A percentile compares a stretch with the other conserved stretches of the same genome.
Evolutionary conservation across 176 grass and related monocot genomes (phyloP).

Genomic region (Oryza meridionalis): DNA sequence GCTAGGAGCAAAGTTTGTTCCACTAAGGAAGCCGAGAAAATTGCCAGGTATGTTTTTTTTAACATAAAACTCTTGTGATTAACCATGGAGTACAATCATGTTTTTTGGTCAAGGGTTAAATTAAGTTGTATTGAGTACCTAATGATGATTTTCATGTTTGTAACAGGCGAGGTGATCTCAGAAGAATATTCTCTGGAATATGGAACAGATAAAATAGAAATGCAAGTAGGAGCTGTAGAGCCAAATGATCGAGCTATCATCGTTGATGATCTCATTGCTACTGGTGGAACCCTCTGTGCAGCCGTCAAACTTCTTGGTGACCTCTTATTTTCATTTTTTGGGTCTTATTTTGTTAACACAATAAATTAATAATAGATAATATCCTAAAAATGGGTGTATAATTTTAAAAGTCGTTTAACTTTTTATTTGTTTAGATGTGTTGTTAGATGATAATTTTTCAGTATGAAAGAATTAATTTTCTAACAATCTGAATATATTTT

Average conservation of each 20-base stretch:
- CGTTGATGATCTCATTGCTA: slow-evolving; percentile 96
- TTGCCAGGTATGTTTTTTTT: slow-evolving; percentile 67
- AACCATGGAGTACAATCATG: neutral
- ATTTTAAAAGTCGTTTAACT: neutral
- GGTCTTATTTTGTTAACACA: no score
- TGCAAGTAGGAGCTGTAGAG: slow-evolving; percentile 91
- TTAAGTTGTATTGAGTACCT: neutral
- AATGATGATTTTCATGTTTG: slow-evolving; percentile 35
- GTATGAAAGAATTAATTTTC: neutral
- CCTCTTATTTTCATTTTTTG: neutral
- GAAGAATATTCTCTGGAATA: slow-evolving; percentile 97
- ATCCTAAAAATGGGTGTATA: neutral
- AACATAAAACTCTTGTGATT: neutral
- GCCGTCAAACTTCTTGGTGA: slow-evolving; percentile 84
- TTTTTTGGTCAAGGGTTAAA: no score
- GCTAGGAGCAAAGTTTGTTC: slow-evolving; percentile 93
- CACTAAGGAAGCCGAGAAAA: slow-evolving; percentile 92
- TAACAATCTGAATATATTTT: neutral
- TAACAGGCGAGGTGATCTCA: slow-evolving; percentile 81
- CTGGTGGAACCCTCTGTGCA: slow-evolving; percentile 84
- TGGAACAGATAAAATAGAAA: slow-evolving; percentile 91
- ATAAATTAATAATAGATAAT: neutral
- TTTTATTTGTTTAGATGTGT: neutral
- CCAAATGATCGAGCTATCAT: slow-evolving; percentile 62
- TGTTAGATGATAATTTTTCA: no score